Conservation (phyloP, 495 filamentous ascomycete species). For the Parathielavia appendiculata region DNA sequence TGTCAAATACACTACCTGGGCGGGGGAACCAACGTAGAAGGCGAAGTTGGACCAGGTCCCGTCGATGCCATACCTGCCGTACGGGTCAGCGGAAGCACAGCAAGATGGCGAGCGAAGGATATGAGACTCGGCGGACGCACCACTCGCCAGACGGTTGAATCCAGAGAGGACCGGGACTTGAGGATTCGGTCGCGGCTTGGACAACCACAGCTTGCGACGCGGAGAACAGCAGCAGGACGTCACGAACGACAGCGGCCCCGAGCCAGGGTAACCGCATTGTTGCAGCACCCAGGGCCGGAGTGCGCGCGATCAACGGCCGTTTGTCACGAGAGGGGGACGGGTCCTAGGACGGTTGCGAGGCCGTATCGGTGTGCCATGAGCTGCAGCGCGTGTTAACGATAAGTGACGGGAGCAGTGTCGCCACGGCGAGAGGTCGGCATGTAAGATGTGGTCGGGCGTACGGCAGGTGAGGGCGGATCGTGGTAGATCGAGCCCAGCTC, state of each 20-base stretch:
- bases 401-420: neutral
- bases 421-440: neutral
- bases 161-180: slow-evolving; percentile 31
- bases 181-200: slow-evolving; percentile 12
- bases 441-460: neutral
- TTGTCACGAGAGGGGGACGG: slow-evolving; percentile 27
- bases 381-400: slow-evolving; percentile 20
- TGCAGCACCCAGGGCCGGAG: slow-evolving; percentile 25
- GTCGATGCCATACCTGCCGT: slow-evolving; percentile 45
- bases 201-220: slow-evolving; percentile 31
- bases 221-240: slow-evolving; percentile 36
- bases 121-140: slow-evolving; percentile 28
- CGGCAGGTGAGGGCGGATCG: neutral
- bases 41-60: slow-evolving; percentile 51
- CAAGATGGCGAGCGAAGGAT: neutral
- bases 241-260: slow-evolving; percentile 35
- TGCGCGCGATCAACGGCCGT: slow-evolving; percentile 17
- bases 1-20: slow-evolving; percentile 53
- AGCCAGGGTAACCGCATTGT: slow-evolving; percentile 34
- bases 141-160: slow-evolving; percentile 41
- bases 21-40: slow-evolving; percentile 52
- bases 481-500: slow-evolving; percentile 5
- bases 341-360: slow-evolving; percentile 30
- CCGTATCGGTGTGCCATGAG: slow-evolving; percentile 32
- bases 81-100: slow-evolving; percentile 23